phyloP scores from a whole-genome alignment of 192 early-diverging fungal species.

The Umbelopsis sp. region DNA sequence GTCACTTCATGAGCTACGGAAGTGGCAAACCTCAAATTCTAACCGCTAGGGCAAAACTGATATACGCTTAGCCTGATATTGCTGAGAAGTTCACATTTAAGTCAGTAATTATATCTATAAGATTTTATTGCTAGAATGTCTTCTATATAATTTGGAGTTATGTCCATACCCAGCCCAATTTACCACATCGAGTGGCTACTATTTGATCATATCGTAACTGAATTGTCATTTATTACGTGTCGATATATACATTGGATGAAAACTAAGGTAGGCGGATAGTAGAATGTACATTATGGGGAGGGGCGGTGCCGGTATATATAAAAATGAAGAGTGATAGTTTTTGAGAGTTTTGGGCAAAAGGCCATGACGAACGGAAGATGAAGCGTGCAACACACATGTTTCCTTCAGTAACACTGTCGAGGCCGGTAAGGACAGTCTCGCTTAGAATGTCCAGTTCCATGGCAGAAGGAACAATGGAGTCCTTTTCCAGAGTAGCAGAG shows the following conservation, averaged over 20 bases:
- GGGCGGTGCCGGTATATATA: not conserved
- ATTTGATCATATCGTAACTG: no score
- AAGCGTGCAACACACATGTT: no score
- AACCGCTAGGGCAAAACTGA: not conserved
- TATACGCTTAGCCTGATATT: no score
- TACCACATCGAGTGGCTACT: no score
- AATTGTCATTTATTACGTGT: no score
- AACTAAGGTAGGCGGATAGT: not conserved
- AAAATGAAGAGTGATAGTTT: not conserved
- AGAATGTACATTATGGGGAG: not conserved
- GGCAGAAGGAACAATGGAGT: not conserved
- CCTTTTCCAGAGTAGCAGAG: conserved; percentile 1
- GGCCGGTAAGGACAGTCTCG: conserved; percentile 6
- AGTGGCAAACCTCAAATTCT: not conserved
- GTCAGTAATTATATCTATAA: no score
- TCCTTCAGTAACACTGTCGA: not conserved
- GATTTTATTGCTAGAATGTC: no score
- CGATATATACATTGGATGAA: not conserved
- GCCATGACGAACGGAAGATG: no score
- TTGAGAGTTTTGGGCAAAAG: not conserved
- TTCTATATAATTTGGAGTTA: no score
- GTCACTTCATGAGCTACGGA: not conserved
- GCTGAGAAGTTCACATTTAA: no score
- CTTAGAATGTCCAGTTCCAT: conserved; percentile 4
- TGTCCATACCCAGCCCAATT: no score